Evolutionary conservation across 352 stramenopile genomes (phyloP).

Genomic region (Plasmopara halstedii): DNA sequence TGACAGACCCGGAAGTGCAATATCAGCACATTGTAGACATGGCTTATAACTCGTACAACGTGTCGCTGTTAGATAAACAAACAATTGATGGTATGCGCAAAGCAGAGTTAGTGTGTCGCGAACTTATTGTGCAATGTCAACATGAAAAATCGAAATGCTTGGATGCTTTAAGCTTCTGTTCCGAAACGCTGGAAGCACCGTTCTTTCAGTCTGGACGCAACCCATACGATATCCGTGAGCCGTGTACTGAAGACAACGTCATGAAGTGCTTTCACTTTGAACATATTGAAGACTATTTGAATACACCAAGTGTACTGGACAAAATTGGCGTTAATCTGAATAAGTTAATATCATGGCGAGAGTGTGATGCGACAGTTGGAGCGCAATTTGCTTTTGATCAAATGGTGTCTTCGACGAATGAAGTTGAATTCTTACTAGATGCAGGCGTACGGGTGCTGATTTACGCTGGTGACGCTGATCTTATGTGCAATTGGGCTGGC

Average conservation of each 20-base stretch:
- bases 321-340: slow-evolving; percentile 35
- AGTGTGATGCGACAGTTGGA: slow-evolving; percentile 92
- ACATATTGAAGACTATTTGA: slow-evolving; percentile 64
- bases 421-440: slow-evolving; percentile 82
- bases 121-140: slow-evolving; percentile 50
- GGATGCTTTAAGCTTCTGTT: slow-evolving; percentile 53
- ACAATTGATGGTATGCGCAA: slow-evolving; percentile 43
- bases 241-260: slow-evolving; percentile 38
- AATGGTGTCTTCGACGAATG: slow-evolving; percentile 91
- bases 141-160: slow-evolving; percentile 29
- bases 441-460: slow-evolving; percentile 80
- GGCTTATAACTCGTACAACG: slow-evolving; percentile 63
- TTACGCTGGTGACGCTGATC: slow-evolving; percentile 95
- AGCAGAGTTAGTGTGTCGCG: slow-evolving; percentile 43
- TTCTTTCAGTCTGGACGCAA: slow-evolving; percentile 48
- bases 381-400: slow-evolving; percentile 86
- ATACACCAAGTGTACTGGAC: slow-evolving; percentile 33
- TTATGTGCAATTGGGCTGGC: slow-evolving; percentile 97
- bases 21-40: slow-evolving; percentile 65
- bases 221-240: slow-evolving; percentile 64
- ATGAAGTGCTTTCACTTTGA: slow-evolving; percentile 68
- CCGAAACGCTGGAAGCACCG: slow-evolving; percentile 38
- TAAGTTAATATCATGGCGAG: slow-evolving; percentile 71
- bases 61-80: slow-evolving; percentile 40
- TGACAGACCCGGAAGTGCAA: slow-evolving; percentile 59